A percentile compares a stretch with the other conserved stretches of the same genome.
phyloP scores from a whole-genome alignment of 2,329 filamentous ascomycete species.

The Colletotrichum tamarilloi region DNA sequence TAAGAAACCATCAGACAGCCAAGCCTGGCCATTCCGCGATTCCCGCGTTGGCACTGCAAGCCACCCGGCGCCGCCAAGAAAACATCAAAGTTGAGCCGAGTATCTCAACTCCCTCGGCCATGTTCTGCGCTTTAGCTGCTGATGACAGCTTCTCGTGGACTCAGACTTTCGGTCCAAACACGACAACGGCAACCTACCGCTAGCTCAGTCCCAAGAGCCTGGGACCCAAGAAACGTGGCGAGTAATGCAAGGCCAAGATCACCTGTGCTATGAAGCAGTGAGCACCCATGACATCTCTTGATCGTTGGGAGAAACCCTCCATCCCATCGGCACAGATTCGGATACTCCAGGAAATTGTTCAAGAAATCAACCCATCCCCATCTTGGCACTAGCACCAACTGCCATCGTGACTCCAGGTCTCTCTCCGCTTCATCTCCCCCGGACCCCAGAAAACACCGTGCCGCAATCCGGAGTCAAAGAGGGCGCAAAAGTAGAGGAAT shows the following conservation, averaged over 20 bases:
- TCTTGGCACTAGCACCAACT: not conserved
- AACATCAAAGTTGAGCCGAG: not conserved
- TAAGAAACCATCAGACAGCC: not conserved
- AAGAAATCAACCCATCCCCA: not conserved
- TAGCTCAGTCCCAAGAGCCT: not conserved
- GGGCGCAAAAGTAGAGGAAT: not conserved
- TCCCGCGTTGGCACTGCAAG: constrained; percentile 32
- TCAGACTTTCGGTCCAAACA: not conserved
- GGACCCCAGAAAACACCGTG: constrained; percentile 6
- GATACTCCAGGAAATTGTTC: not conserved
- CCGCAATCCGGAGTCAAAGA: not conserved
- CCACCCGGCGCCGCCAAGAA: constrained; percentile 31
- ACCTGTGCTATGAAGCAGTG: not conserved
- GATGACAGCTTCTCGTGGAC: not conserved
- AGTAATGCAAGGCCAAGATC: not conserved
- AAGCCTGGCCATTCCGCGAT: constrained; percentile 14
- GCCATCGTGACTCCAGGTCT: constrained; percentile 10
- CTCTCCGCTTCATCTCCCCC: constrained; percentile 17
- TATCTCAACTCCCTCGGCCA: not conserved
- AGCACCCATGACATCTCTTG: no score
- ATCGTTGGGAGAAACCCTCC: not conserved
- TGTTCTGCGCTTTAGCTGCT: not conserved
- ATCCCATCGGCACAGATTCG: not conserved
- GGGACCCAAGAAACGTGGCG: not conserved
- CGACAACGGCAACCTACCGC: not conserved